Evolutionary conservation across 179 eudicot species (phyloP), one percentile per base, ranked within the genome.

Genomic region (Actinidia chinensis): DNA sequence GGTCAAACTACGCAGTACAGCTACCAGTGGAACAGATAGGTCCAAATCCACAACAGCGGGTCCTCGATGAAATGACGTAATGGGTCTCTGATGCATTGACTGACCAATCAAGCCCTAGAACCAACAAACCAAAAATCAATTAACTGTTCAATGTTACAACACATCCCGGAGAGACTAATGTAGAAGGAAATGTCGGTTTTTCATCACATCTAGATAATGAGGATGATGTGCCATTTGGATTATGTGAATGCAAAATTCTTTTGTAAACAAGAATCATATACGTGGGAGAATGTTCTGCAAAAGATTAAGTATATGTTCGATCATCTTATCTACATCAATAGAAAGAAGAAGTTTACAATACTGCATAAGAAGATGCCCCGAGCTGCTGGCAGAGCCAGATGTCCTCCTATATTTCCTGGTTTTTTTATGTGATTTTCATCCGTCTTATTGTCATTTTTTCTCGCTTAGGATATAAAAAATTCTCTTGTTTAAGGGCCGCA

Each of bases 271-370:
- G n/a, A 95, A 78, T 95, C 98, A 46, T 95, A 95, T 74, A 95
- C 97, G 54, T 97, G 93, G 79, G 98, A 95, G 84, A 97, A 95
- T 86, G 97, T 95, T n/a, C n/a, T n/a, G 78, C 98, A 95, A 75
- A 95, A 95, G 82, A 86, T 93, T 52, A 95, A 95, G 82, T 95
- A 95, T 75, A 88, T 82, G 93, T 95, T 50, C 93, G 97, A 97
- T 93, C 98, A 73, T 91, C n/a, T n/a, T n/a, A n/a, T n/a, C 96
- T 51, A 93, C 98, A 0, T 93, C 59, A 95, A 88, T 77, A 97
- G 98, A 56, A 95, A 95, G 85, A 93, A 84, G 90, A 91, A 91
- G 88, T n/a, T 88, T 95, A 68, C 86, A 90, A 67, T n/a, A 78
- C 76, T 82, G 92, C 94, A 28, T 93, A 88, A 81, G 97, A 89